Evolutionary conservation across 2,329 filamentous ascomycete genomes (phyloP).

Genomic region (Claviceps pusilla): DNA sequence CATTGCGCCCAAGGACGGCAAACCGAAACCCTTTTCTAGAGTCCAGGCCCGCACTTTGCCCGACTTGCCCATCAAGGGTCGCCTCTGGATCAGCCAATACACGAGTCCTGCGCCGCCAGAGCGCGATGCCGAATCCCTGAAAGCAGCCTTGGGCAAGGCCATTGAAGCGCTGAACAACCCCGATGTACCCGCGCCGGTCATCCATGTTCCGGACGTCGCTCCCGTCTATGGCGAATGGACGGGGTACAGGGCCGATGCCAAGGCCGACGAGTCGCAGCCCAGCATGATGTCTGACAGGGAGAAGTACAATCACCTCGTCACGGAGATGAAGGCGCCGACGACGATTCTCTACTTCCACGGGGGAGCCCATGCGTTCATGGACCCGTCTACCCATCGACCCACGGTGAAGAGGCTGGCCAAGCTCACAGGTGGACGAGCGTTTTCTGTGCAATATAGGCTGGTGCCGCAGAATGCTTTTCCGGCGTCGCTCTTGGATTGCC

Average conservation of each 20-base stretch:
- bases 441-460: constrained; percentile 60
- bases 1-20: constrained; percentile 25
- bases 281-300: constrained; percentile 45
- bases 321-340: constrained; percentile 45
- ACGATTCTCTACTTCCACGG: constrained; percentile 65
- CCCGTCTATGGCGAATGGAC: constrained; percentile 63
- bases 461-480: constrained; percentile 64
- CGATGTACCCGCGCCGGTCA: constrained; percentile 4
- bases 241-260: constrained; percentile 45
- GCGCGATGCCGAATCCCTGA: constrained; percentile 30
- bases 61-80: constrained; percentile 58
- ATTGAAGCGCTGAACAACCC: constrained; percentile 23
- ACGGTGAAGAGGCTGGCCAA: constrained; percentile 47
- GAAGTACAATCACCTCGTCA: constrained; percentile 52
- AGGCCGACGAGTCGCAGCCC: constrained; percentile 34
- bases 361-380: constrained; percentile 58
- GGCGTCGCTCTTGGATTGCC: constrained; percentile 54
- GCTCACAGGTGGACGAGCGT: constrained; percentile 50
- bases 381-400: constrained; percentile 51
- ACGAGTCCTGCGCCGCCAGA: constrained; percentile 45
- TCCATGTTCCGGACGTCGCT: constrained; percentile 33
- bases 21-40: constrained; percentile 38
- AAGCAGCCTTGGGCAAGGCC: constrained; percentile 41
- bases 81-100: constrained; percentile 66
- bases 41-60: constrained; percentile 48